These are phyloP conservation scores for Rubia peregrina DNA, from an alignment of 305 asterid genomes.

Conservation along the genomic window DNA sequence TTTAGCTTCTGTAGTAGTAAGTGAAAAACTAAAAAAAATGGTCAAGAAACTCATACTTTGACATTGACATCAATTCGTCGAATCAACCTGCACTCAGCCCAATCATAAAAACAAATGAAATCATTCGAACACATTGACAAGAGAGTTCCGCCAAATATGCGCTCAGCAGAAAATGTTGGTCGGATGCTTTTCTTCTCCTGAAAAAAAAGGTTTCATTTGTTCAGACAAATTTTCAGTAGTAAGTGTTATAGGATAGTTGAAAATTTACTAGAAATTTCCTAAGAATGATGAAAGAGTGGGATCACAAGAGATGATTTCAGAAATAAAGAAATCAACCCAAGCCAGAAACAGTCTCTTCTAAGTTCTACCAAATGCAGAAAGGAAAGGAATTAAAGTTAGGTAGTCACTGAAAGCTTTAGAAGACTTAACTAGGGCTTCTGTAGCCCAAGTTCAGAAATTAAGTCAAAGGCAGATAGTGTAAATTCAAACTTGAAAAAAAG, in stretches of 20 bases:
- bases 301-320: constrained; percentile 3
- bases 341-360: not conserved
- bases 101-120: constrained; percentile 89
- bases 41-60: constrained; percentile 39
- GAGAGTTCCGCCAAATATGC: constrained; percentile 75
- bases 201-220: constrained; percentile 22
- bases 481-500: not conserved
- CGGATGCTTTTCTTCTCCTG: constrained; percentile 99
- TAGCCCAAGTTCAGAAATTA: not conserved
- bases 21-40: not conserved
- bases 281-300: too few species aligned
- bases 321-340: not conserved
- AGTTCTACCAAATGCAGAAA: constrained; percentile 12
- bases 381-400: not conserved
- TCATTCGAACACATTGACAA: constrained; percentile 95
- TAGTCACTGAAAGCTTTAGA: not conserved
- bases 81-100: constrained; percentile 94
- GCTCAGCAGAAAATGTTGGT: constrained; percentile 97
- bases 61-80: constrained; percentile 92
- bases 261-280: too few species aligned
- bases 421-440: not conserved
- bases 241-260: too few species aligned
- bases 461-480: not conserved
- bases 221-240: constrained; percentile 14
- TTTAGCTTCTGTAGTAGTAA: not conserved